A percentile compares a stretch with the other conserved stretches of the same genome.
Evolutionary conservation across 352 stramenopile genomes (phyloP).

Genomic region (Phytophthora fragariae): DNA sequence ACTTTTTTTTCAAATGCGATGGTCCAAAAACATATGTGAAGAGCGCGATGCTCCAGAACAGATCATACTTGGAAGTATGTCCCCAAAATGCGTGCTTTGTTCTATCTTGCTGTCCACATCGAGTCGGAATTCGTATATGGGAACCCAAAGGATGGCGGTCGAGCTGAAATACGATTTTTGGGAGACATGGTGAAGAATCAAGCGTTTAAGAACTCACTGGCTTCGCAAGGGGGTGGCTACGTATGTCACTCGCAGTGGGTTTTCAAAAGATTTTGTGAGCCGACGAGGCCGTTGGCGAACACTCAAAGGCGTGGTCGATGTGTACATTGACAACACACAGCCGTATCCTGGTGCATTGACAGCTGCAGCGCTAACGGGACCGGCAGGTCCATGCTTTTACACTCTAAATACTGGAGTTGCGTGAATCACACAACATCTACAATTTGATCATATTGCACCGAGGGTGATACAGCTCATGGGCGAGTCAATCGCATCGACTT

Average conservation of each 20-base stretch:
- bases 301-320: constrained; percentile 12
- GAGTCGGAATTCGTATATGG: constrained; percentile 9
- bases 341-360: background rate
- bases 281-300: constrained; percentile 15
- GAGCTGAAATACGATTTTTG: constrained; percentile 7
- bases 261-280: constrained; percentile 23
- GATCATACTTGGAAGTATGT: constrained; percentile 31
- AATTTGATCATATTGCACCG: no score
- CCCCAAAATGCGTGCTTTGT: constrained; percentile 23
- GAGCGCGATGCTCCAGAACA: constrained; percentile 25
- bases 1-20: constrained; percentile 11
- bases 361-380: background rate
- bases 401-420: no score
- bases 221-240: constrained; percentile 15
- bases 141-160: no score
- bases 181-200: background rate
- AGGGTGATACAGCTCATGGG: no score
- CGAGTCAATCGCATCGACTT: no score
- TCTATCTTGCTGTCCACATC: constrained; percentile 26
- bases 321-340: constrained; percentile 20
- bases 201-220: constrained; percentile 10
- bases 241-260: constrained; percentile 12
- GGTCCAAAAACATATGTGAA: constrained; percentile 49
- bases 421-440: no score
- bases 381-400: no score